Conservation (phyloP, 2,329 filamentous ascomycete genomes). For the Pseudocercospora musae region DNA sequence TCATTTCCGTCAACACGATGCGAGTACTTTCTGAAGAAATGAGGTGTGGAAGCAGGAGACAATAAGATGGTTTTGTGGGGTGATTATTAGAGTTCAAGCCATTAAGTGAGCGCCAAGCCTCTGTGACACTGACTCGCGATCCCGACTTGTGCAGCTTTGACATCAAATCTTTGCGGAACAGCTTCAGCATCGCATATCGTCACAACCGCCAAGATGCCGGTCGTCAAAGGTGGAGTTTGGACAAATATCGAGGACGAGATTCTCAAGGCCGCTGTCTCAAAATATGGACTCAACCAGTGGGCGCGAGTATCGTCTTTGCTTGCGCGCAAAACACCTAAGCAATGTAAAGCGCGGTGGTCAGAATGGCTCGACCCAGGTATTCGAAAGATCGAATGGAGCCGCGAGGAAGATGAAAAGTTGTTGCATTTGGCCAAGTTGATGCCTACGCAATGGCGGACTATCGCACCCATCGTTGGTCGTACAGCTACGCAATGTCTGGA, state of each 20-base stretch:
- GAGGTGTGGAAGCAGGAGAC: neutral
- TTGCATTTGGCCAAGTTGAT: constrained; percentile 96
- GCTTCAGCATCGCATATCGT: neutral
- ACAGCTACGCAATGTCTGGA: constrained; percentile 97
- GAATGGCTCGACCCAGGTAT: constrained; percentile 98
- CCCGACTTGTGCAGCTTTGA: neutral
- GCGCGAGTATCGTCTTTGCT: constrained; percentile 95
- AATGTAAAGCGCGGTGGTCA: constrained; percentile 97
- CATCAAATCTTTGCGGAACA: constrained; percentile 3
- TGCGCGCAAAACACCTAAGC: constrained; percentile 95
- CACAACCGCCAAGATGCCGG: constrained; percentile 52
- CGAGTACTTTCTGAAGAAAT: neutral
- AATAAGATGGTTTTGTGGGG: neutral
- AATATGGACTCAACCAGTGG: constrained; percentile 97
- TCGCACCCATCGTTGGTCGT: constrained; percentile 91
- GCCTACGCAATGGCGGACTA: constrained; percentile 98
- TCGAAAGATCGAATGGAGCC: constrained; percentile 98
- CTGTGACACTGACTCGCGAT: neutral
- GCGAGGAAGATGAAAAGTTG: constrained; percentile 97
- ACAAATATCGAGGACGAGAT: constrained; percentile 86
- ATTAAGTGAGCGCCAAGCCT: neutral
- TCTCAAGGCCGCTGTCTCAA: constrained; percentile 90
- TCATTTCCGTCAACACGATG: neutral
- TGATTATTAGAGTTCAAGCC: neutral
- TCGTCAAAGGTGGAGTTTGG: constrained; percentile 66